phyloP scores from a whole-genome alignment of 805 yeast genomes.

The Candida fluviatilis region DNA sequence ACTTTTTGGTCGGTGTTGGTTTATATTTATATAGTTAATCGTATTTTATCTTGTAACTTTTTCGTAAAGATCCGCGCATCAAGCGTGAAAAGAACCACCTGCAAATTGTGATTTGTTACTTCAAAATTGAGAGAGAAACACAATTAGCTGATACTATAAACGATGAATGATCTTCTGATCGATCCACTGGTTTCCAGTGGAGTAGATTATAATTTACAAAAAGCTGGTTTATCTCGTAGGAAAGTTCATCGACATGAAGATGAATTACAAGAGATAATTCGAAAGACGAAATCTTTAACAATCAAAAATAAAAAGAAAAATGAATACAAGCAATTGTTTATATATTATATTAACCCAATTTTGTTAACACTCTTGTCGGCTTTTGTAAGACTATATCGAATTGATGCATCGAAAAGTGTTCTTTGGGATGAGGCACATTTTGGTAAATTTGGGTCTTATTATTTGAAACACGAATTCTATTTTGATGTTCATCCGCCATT shows the following conservation, averaged over 20 bases:
- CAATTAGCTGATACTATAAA: too few relatives aligned
- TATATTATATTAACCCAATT: slow-evolving; percentile 23
- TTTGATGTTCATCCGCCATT: slow-evolving; percentile 98
- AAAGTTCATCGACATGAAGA: not conserved
- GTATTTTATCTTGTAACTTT: too few relatives aligned
- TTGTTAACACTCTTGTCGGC: slow-evolving; percentile 34
- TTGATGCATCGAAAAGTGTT: slow-evolving; percentile 68
- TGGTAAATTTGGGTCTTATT: slow-evolving; percentile 93
- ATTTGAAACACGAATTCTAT: slow-evolving; percentile 81
- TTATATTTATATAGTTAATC: too few relatives aligned
- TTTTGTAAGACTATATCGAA: slow-evolving; percentile 64
- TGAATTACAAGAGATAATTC: not conserved
- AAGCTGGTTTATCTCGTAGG: not conserved
- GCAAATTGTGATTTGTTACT: too few relatives aligned
- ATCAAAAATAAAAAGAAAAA: not conserved
- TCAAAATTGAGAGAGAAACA: too few relatives aligned
- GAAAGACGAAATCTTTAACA: slow-evolving; percentile 1
- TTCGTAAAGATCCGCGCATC: too few relatives aligned
- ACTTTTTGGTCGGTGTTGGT: too few relatives aligned
- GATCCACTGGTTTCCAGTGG: not conserved
- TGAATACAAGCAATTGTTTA: slow-evolving; percentile 3
- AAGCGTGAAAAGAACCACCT: too few relatives aligned
- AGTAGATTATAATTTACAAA: not conserved
- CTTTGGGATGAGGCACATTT: slow-evolving; percentile 99
- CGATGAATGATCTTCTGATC: slow-evolving; percentile 3